These are phyloP conservation scores for Bruguiera hainesii DNA, from an alignment of 441 rosid species.

Conservation along the genomic window DNA sequence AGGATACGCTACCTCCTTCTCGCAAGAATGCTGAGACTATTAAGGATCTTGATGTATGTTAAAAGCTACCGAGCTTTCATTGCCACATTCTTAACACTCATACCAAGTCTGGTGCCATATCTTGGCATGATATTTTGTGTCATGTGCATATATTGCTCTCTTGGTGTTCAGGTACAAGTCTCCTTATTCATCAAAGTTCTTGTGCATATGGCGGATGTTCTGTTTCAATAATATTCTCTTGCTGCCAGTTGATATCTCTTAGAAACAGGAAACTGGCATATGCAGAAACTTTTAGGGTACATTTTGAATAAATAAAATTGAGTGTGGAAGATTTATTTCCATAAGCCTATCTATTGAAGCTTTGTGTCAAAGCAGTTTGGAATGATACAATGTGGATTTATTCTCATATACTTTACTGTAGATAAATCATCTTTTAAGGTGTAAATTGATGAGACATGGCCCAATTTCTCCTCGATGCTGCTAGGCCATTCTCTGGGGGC, in stretches of 20 bases:
- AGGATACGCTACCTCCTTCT: constrained; percentile 99
- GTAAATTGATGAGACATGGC: too few relatives aligned
- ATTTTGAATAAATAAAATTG: too few relatives aligned
- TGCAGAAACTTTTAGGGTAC: not conserved
- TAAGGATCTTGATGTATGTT: constrained; percentile 85
- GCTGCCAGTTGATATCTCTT: constrained; percentile 3
- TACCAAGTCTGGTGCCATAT: constrained; percentile 97
- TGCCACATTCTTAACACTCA: constrained; percentile 83
- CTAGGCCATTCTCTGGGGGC: too few relatives aligned
- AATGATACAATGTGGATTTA: too few relatives aligned
- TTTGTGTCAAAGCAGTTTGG: too few relatives aligned
- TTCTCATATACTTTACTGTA: too few relatives aligned
- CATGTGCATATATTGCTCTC: constrained; percentile 86
- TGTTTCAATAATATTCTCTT: not conserved
- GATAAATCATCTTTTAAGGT: too few relatives aligned
- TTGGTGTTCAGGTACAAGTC: constrained; percentile 80
- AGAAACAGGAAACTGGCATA: constrained; percentile 3
- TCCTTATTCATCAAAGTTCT: not conserved
- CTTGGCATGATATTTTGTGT: constrained; percentile 89
- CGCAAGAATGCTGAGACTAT: constrained; percentile 89
- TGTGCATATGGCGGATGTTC: constrained; percentile 2
- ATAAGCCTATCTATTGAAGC: too few relatives aligned
- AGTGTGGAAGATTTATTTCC: too few relatives aligned
- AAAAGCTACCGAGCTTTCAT: constrained; percentile 77
- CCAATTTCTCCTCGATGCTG: too few relatives aligned